Base-by-base conservation (phyloP, 2,329 filamentous ascomycete genomes). In the Aphanocladium album region DNA sequence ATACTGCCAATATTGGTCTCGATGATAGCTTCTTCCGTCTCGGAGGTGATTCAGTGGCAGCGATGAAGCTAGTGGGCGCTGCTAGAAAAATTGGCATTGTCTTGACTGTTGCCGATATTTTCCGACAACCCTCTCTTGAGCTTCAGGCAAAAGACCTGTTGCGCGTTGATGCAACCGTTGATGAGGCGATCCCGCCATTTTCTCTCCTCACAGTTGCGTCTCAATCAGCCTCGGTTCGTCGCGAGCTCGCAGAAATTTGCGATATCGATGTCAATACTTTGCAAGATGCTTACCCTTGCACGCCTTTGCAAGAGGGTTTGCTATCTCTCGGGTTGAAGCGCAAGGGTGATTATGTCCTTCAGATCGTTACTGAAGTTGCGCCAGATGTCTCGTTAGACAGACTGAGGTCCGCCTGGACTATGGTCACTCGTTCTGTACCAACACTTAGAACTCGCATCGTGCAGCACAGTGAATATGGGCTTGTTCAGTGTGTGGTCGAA, bases 1-100 rank as follows among this genome's bases (percentile, higher is more conserved):
- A 35, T 19, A 19, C 35, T 17, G 19, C 5, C 16, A 39, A 11
- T 1, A 55, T 55, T 17, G 52, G 52, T 16, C 23, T 37, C 19
- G 52, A 55, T 55, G 52, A 55, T 39, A 55, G 52, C 23, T 55
- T 55, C 37, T 41, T 55, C 33, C 17, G 37, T 16, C 19, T 55
- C 19, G 52, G 52, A 23, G 52, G 52, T 23, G 52, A 55, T 25
- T 55, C 52, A 5, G 37, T 55, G 16, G 33, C 52, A 8, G 52
- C 52, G 2, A 55, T 55, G 33, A 37, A 43, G 52, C 35, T 55
- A 3, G 52, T 55, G 11, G 33, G 33, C 5, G 52, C 52, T 21
- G 52, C 52, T 5, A 21, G 52, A 25, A 23, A 27, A 9, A 27
- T 41, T 5, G 39, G 39, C 8, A 43, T 55, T 45, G 37, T 43